Conservation (phyloP, 805 yeast species). For the Zygoascus ofunaensis region DNA sequence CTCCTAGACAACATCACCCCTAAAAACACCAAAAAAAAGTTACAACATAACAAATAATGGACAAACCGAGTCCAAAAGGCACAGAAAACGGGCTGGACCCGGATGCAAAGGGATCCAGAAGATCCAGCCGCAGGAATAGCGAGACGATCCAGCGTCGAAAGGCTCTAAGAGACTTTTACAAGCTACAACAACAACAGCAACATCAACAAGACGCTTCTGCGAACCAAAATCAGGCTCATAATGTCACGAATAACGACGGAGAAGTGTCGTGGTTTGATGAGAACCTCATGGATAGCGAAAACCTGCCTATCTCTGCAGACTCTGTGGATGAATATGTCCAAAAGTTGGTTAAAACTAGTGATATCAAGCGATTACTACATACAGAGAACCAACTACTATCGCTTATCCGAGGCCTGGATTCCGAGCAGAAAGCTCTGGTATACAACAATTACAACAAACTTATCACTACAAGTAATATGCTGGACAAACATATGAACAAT, state of each 20-base stretch:
- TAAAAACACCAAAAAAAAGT: too few relatives aligned
- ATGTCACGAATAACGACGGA: background rate
- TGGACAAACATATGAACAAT: slow-evolving; percentile 18
- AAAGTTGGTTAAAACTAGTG: slow-evolving; percentile 14
- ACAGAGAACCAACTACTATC: slow-evolving; percentile 21
- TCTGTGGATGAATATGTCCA: slow-evolving; percentile 19
- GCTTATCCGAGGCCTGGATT: slow-evolving; percentile 26
- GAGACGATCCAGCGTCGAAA: slow-evolving; percentile 18
- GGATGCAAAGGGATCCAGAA: too few relatives aligned
- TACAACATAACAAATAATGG: too few relatives aligned
- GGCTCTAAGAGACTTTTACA: slow-evolving; percentile 31
- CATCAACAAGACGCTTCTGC: slow-evolving; percentile 8
- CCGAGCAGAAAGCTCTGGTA: slow-evolving; percentile 32
- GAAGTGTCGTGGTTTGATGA: slow-evolving; percentile 1
- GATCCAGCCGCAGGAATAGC: too few relatives aligned
- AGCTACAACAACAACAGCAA: slow-evolving; percentile 20
- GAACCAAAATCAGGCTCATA: background rate
- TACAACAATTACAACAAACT: slow-evolving; percentile 32
- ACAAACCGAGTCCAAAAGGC: too few relatives aligned
- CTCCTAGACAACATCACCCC: too few relatives aligned
- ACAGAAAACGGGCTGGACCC: too few relatives aligned
- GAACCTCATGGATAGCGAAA: slow-evolving; percentile 5
- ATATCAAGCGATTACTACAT: slow-evolving; percentile 19
- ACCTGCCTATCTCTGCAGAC: slow-evolving; percentile 17
- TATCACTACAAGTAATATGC: slow-evolving; percentile 28